Base-by-base conservation (phyloP, 441 rosid genomes). In the Aleurites moluccanus region DNA sequence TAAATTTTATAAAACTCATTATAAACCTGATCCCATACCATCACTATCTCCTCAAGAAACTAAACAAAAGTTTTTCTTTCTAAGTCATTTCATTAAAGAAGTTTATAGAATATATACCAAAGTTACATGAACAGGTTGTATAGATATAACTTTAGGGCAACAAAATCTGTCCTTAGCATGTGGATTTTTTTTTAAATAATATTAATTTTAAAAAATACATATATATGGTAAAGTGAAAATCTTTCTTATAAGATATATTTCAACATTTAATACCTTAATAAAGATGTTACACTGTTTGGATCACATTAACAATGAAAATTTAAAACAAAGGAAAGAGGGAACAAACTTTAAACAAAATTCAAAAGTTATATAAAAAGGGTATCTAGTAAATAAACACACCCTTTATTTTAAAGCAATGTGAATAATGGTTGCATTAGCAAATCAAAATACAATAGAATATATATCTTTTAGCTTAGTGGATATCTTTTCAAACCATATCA, bases 341-440 rank as follows among this genome's bases (percentile, higher is more conserved):
- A 60, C 42, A 78, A n/a, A n/a, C n/a, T n/a, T n/a, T n/a, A n/a
- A n/a, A n/a, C n/a, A n/a, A 23, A 64, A 52, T 53, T 64, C 40
- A 75, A 73, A 80, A 78, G 72, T 56, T 56, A 60, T 15, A 45
- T 35, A 53, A 70, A 77, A 76, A 73, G 80, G 78, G 62, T 75
- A 74, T 55, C 52, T 49, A 20, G 60, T 20, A 64, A 71, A 57
- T 57, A 16, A 69, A 11, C 21, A 42, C 35, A 65, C 33, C 74
- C 63, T 64, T 73, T 30, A 13, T 23, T 50, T n/a, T 11, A 75
- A 80, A 77, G 80, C 55, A 74, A 64, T 55, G 38, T 33, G 73
- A 67, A 65, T 40, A 63, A 9, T 18, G 42, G 5, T 50, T 9
- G 10, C 18, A 71, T 50, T 35, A 21, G 27, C 45, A 25, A 23